phyloP scores from a whole-genome alignment of 23 red algal genomes.

The Gracilaria vermiculophylla region DNA sequence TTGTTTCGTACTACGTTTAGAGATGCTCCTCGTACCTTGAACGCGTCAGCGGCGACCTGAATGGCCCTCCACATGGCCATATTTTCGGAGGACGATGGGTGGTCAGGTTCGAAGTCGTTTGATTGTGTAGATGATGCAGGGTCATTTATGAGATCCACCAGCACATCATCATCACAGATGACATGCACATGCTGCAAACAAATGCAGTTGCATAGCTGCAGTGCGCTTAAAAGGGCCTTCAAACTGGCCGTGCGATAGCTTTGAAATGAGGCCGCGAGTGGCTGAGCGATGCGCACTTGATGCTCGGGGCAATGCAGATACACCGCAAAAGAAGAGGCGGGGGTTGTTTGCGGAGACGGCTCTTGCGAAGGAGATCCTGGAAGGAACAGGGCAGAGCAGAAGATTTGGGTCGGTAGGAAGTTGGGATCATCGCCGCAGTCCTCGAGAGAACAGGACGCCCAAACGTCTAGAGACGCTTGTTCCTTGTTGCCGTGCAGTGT shows the following conservation, averaged over 20 bases:
- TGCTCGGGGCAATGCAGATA: not conserved
- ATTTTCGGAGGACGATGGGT: not conserved
- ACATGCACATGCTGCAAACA: slow-evolving; percentile 8
- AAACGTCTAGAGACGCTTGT: not conserved
- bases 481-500: not conserved
- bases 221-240: not conserved
- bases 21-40: not conserved
- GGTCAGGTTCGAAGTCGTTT: not conserved
- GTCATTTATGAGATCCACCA: not conserved
- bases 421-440: not conserved
- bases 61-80: slow-evolving; percentile 23
- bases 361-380: not conserved
- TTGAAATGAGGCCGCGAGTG: not conserved
- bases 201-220: not conserved
- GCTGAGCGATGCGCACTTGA: not conserved
- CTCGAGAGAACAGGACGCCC: not conserved
- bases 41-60: not conserved
- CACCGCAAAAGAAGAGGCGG: not conserved
- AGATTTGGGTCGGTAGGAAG: not conserved
- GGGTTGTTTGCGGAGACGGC: not conserved
- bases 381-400: not conserved
- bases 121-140: not conserved
- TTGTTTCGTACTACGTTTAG: not conserved
- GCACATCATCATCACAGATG: not conserved
- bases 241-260: not conserved